These are phyloP conservation scores for Cyanidioschyzon merolae DNA, from an alignment of 23 red algal genomes.

Conservation along the genomic window DNA sequence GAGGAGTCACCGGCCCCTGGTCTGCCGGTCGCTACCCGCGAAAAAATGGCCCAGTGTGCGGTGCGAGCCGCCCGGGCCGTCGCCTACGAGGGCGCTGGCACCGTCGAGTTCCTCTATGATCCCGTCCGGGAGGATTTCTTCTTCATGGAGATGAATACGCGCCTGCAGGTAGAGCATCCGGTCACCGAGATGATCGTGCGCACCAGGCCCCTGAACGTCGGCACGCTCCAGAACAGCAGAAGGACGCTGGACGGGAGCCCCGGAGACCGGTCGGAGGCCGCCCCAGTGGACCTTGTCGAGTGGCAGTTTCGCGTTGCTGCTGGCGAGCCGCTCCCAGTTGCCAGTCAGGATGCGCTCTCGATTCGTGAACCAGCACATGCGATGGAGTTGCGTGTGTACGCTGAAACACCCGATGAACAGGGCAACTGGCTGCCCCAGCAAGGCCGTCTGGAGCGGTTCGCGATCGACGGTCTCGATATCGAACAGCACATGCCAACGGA, in stretches of 20 bases:
- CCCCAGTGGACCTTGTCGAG: constrained; percentile 20
- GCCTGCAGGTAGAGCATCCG: constrained; percentile 97
- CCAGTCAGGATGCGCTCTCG: not conserved
- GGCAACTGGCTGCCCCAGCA: constrained; percentile 2
- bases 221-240: not conserved
- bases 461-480: not conserved
- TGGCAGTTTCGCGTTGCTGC: constrained; percentile 26
- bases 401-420: constrained; percentile 35
- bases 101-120: constrained; percentile 93
- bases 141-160: constrained; percentile 99
- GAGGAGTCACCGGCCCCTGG: constrained; percentile 85
- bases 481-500: not conserved
- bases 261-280: not conserved
- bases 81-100: constrained; percentile 77
- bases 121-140: constrained; percentile 47
- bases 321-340: constrained; percentile 17
- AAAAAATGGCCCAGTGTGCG: constrained; percentile 54
- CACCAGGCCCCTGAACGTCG: not conserved
- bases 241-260: not conserved
- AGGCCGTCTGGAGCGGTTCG: not conserved
- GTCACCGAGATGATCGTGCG: constrained; percentile 38
- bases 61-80: constrained; percentile 76
- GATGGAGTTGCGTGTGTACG: constrained; percentile 72
- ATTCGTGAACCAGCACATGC: constrained; percentile 21
- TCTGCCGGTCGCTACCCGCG: constrained; percentile 34